phyloP scores from a whole-genome alignment of 495 filamentous ascomycete species.

The Penicillium mononematosum region DNA sequence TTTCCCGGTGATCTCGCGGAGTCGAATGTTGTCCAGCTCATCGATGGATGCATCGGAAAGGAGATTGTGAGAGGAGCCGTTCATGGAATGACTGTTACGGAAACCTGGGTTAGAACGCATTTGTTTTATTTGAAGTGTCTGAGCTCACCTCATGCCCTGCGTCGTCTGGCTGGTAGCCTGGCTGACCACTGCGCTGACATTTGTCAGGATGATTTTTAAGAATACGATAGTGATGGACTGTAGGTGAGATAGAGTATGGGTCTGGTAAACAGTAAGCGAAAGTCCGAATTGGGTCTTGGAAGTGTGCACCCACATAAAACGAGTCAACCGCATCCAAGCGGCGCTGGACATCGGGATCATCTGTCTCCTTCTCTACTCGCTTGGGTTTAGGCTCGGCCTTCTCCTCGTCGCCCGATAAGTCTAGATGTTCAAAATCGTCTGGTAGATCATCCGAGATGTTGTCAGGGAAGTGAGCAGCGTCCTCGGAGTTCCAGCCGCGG shows the following conservation, averaged over 20 bases:
- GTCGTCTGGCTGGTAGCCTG: conserved; percentile 50
- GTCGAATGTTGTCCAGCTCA: conserved; percentile 75
- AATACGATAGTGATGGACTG: conserved; percentile 95
- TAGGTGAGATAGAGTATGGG: conserved; percentile 72
- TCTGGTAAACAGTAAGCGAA: conserved; percentile 43
- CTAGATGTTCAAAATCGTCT: conserved; percentile 28
- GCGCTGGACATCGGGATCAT: conserved; percentile 56
- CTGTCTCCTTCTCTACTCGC: conserved; percentile 51
- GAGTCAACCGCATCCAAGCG: conserved; percentile 71
- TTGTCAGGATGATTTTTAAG: conserved; percentile 78
- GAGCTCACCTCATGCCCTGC: conserved; percentile 36
- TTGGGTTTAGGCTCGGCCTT: conserved; percentile 26
- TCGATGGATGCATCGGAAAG: conserved; percentile 52
- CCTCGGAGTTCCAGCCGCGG: conserved; percentile 74
- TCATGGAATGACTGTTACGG: conserved; percentile 37
- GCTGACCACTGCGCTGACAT: conserved; percentile 66
- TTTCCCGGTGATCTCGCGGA: conserved; percentile 84
- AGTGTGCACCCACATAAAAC: conserved; percentile 70
- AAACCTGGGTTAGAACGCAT: conserved; percentile 10
- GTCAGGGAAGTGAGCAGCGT: conserved; percentile 33
- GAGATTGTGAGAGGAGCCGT: conserved; percentile 35
- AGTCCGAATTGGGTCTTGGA: conserved; percentile 2
- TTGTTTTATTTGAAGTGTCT: background rate
- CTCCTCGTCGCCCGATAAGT: conserved; percentile 30
- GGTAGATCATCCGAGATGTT: conserved; percentile 45